phyloP scores from a whole-genome alignment of 768 basidiomycete genomes.

The Lyophyllum semitale region DNA sequence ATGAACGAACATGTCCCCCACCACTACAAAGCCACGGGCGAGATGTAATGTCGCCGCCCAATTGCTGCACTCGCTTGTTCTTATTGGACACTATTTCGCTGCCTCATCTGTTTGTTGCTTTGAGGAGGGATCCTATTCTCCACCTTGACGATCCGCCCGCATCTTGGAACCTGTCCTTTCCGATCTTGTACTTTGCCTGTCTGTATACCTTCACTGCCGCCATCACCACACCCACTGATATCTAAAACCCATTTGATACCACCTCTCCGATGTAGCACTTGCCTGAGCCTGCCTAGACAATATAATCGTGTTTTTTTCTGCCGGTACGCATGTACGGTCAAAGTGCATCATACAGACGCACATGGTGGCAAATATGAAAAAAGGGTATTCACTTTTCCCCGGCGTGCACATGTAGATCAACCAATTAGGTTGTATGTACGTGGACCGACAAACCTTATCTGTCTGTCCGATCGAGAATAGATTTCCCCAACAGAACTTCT shows the following conservation, averaged over 20 bases:
- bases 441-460: slow-evolving; percentile 16
- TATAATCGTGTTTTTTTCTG: slow-evolving; percentile 5
- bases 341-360: not conserved
- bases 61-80: slow-evolving; percentile 13
- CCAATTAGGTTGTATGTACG: slow-evolving; percentile 9
- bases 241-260: slow-evolving; percentile 17
- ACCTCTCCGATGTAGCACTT: slow-evolving; percentile 1
- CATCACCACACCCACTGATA: slow-evolving; percentile 7
- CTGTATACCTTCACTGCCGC: slow-evolving; percentile 18
- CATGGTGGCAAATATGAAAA: not conserved
- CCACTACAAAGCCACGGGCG: slow-evolving; percentile 60
- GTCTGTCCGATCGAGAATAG: slow-evolving; percentile 28
- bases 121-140: slow-evolving; percentile 13
- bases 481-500: slow-evolving; percentile 42
- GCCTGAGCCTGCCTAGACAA: not conserved
- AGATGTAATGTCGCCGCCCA: slow-evolving; percentile 39
- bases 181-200: slow-evolving; percentile 8
- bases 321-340: not conserved
- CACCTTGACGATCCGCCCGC: slow-evolving; percentile 23
- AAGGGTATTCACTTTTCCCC: slow-evolving; percentile 12
- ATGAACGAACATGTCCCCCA: slow-evolving; percentile 78
- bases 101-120: slow-evolving; percentile 15
- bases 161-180: slow-evolving; percentile 32
- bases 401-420: slow-evolving; percentile 17
- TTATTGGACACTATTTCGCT: slow-evolving; percentile 18